Evolutionary conservation across 2,329 filamentous ascomycete genomes (phyloP).

Genomic region (Calcarisporium arbuscula): DNA sequence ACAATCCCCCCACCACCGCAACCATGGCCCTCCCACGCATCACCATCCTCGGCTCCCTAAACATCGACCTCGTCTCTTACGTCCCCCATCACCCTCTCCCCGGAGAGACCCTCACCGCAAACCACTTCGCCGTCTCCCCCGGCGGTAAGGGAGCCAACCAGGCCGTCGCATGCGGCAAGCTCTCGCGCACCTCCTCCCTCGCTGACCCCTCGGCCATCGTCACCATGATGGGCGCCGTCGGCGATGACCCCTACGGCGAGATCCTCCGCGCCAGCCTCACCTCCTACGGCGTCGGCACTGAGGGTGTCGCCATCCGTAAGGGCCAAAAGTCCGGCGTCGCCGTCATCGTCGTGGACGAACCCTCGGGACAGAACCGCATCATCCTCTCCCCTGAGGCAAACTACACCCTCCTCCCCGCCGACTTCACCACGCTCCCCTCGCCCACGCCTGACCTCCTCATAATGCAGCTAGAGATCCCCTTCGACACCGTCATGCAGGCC

Average conservation of each 20-base stretch:
- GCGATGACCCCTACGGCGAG: conserved; percentile 59
- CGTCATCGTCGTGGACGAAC: conserved; percentile 69
- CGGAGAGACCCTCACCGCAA: conserved; percentile 82
- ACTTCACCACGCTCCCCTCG: conserved; percentile 26
- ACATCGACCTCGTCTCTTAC: conserved; percentile 86
- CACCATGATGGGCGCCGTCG: conserved; percentile 69
- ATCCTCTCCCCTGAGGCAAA: conserved; percentile 69
- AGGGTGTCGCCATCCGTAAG: conserved; percentile 38
- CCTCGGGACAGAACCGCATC: conserved; percentile 70
- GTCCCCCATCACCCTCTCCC: conserved; percentile 76
- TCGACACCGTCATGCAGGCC: conserved; percentile 57
- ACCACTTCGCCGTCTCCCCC: conserved; percentile 69
- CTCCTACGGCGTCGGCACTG: conserved; percentile 55
- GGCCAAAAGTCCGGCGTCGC: conserved; percentile 60
- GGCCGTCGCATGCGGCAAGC: conserved; percentile 78
- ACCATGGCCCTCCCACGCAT: conserved; percentile 45
- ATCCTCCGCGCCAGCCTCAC: conserved; percentile 53
- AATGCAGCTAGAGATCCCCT: conserved; percentile 73
- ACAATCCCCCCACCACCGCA: conserved; percentile 2
- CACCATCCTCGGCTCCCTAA: conserved; percentile 85
- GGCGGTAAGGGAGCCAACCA: conserved; percentile 97
- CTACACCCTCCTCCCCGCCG: conserved; percentile 34
- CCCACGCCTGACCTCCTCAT: conserved; percentile 57
- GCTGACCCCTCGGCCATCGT: conserved; percentile 37
- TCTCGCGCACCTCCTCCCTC: conserved; percentile 51